Percentiles rank a stretch among this genome's conserved stretches.
phyloP scores from a whole-genome alignment of 371 early-diverging fungal species.

The Mucor plumbeus region DNA sequence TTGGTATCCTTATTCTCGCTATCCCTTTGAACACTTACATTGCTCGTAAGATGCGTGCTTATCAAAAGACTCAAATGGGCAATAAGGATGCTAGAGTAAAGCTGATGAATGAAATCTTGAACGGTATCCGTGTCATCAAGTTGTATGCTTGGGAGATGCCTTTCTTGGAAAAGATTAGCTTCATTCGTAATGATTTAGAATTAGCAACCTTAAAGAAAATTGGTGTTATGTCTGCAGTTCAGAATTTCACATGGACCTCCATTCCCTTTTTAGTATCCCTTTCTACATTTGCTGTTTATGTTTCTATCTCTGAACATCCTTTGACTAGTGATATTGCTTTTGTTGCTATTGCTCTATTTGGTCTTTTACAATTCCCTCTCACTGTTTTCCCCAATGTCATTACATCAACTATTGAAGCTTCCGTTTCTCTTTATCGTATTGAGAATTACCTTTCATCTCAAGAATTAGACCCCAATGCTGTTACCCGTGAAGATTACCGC shows the following conservation, averaged over 20 bases:
- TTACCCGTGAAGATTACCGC: slow-evolving; percentile 54
- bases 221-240: slow-evolving; percentile 65
- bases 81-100: slow-evolving; percentile 91
- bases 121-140: slow-evolving; percentile 94
- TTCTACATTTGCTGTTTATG: slow-evolving; percentile 82
- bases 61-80: slow-evolving; percentile 88
- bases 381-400: slow-evolving; percentile 66
- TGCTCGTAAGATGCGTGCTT: slow-evolving; percentile 66
- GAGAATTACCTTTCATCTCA: slow-evolving; percentile 74
- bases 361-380: slow-evolving; percentile 92
- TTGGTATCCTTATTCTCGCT: slow-evolving; percentile 79
- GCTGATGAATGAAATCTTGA: slow-evolving; percentile 91
- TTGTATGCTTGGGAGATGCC: slow-evolving; percentile 81
- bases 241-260: slow-evolving; percentile 73
- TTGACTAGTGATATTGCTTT: slow-evolving; percentile 83
- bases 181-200: slow-evolving; percentile 79
- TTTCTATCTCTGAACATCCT: slow-evolving; percentile 58
- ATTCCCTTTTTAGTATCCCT: slow-evolving; percentile 91
- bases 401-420: slow-evolving; percentile 80
- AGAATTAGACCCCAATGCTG: slow-evolving; percentile 75
- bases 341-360: slow-evolving; percentile 90
- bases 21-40: slow-evolving; percentile 75
- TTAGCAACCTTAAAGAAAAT: slow-evolving; percentile 80
- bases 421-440: slow-evolving; percentile 85
- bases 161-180: slow-evolving; percentile 67